Evolutionary conservation across 1,284 basidiomycete genomes (phyloP).

Genomic region (Ceratobasidium sp.): DNA sequence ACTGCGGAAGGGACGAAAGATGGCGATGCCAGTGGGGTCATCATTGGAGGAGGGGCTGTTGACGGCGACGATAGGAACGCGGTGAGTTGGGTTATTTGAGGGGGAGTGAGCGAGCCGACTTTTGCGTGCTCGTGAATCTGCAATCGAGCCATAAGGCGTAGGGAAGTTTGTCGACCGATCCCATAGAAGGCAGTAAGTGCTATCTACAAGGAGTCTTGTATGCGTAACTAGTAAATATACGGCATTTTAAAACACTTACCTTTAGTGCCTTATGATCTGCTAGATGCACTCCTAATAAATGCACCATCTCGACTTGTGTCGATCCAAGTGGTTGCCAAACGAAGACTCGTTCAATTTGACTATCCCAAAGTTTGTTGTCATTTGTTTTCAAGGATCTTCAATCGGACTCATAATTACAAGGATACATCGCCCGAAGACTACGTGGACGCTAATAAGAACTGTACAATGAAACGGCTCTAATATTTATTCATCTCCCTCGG

Average conservation of each 20-base stretch:
- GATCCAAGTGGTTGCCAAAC: background rate
- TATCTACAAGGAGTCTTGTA: conserved; percentile 58
- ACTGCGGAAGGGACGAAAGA: conserved; percentile 46
- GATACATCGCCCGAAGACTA: background rate
- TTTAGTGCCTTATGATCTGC: conserved; percentile 43
- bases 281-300: conserved; percentile 41
- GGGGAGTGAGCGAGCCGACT: conserved; percentile 74
- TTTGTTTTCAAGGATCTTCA: background rate
- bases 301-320: conserved; percentile 10
- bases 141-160: conserved; percentile 83
- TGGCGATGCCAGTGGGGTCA: conserved; percentile 65
- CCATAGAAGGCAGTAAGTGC: conserved; percentile 86
- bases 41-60: conserved; percentile 65
- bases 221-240: background rate
- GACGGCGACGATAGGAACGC: conserved; percentile 86
- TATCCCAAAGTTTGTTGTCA: background rate
- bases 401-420: background rate
- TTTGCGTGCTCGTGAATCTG: conserved; percentile 82
- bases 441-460: background rate
- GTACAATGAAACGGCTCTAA: background rate
- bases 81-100: conserved; percentile 81
- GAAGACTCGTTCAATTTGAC: background rate
- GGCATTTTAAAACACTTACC: background rate
- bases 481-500: conserved; percentile 72
- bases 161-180: conserved; percentile 72